A percentile compares a stretch with the other conserved stretches of the same genome.
Conservation (phyloP, 345 rosid species). For the Tarenaya hassleriana region DNA sequence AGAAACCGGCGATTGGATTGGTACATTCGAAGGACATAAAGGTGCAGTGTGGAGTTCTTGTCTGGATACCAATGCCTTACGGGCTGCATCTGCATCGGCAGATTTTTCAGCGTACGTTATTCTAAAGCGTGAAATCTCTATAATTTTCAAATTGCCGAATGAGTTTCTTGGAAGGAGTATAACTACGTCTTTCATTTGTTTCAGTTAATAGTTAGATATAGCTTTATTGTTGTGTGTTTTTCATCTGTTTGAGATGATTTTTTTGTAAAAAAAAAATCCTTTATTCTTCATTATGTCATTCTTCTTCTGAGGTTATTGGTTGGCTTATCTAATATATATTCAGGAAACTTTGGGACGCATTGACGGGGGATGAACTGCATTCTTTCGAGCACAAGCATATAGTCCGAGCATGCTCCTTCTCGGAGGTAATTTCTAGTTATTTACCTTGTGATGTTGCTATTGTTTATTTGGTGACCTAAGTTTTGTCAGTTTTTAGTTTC, state of each 20-base stretch:
- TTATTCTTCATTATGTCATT: not conserved
- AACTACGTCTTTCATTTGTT: too few species aligned
- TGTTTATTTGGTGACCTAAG: not conserved
- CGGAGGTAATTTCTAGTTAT: constrained; percentile 42
- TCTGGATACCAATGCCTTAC: constrained; percentile 63
- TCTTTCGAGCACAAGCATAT: constrained; percentile 94
- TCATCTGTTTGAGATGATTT: too few species aligned
- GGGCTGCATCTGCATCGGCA: constrained; percentile 93
- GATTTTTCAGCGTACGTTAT: constrained; percentile 72
- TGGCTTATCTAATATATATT: not conserved
- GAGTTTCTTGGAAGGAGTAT: too few species aligned
- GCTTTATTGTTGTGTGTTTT: too few species aligned
- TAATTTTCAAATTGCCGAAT: too few species aligned
- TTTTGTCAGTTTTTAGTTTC: not conserved
- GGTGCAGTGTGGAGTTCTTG: constrained; percentile 99
- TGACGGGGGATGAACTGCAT: constrained; percentile 78
- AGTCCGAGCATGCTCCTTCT: constrained; percentile 82
- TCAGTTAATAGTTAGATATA: too few species aligned
- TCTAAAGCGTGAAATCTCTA: not conserved
- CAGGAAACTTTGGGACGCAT: constrained; percentile 92
- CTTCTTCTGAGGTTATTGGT: not conserved
- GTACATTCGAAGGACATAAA: constrained; percentile 98
- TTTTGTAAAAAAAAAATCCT: too few species aligned
- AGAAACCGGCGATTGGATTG: constrained; percentile 99
- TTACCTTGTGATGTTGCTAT: not conserved